Evolutionary conservation across 2,329 filamentous ascomycete species (phyloP), one percentile per base, ranked within the genome.

Genomic region (Teratosphaeria viscida): DNA sequence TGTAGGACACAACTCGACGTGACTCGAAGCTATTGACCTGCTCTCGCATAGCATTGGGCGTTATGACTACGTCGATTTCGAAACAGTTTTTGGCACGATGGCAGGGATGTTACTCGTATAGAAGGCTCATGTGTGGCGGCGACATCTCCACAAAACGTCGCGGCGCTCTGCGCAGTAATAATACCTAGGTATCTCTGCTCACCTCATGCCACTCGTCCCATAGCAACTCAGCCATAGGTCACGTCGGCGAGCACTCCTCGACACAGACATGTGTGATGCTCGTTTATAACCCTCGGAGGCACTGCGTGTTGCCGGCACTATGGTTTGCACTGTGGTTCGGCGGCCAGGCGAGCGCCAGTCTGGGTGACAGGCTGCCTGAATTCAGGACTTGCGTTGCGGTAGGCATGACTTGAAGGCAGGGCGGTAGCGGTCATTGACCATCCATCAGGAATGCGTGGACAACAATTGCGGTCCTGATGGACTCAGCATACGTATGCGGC

Each of bases 371-470:
- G 59, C 79, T 96, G 61, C 90, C 90, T 19, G 91, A 95, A 69
- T 99, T 99, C 73, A 82, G 81, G 71, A 81, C 91, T 73, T 99
- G 94, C 73, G 84, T 97, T 57, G 77, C 90, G 79, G 92, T 95
- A 78, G 64, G 77, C 74, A 39, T 23, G 57, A 4, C 5, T 43
- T 7, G 14, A 35, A 23, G 11, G 5, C 3, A 12, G 27, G 32
- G 49, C 8, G 14, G 26, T n/a, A 27, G 23, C 23, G 8, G n/a
- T 23, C n/a, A 37, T 29, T 58, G 56, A 37, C 23, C 43, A 34
- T 49, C 61, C 56, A 65, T 27, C 35, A 96, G 90, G 80, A 92
- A 67, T 97, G 92, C 78, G 79, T 83, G 71, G 75, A 80, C 53
- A 85, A 92, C 72, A 96, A 95, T 73, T 97, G 92, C 75, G 82